These are phyloP conservation scores for Neurospora sp. DNA, from an alignment of 2,329 filamentous ascomycete species.

Conservation along the genomic window DNA sequence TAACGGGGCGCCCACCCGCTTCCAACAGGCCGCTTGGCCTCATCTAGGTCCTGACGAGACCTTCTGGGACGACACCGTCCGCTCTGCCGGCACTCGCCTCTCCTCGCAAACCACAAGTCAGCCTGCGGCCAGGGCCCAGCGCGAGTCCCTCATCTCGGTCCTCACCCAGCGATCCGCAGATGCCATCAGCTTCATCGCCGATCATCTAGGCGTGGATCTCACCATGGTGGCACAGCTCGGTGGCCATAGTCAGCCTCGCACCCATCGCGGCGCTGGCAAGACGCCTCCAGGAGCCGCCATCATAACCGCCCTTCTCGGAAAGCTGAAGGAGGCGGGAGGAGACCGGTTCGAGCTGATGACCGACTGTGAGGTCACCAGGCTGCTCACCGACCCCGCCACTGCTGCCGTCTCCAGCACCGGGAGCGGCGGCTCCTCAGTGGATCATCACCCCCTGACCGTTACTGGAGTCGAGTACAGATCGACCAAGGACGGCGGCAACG, in stretches of 20 bases:
- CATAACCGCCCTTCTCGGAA: conserved; percentile 41
- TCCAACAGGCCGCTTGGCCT: conserved; percentile 31
- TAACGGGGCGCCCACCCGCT: conserved; percentile 50
- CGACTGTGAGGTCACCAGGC: conserved; percentile 40
- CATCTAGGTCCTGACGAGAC: conserved; percentile 18
- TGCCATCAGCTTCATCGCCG: conserved; percentile 47
- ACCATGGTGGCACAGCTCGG: conserved; percentile 49
- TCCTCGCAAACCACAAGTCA: conserved; percentile 8
- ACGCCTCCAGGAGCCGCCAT: conserved; percentile 51
- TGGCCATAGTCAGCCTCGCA: conserved; percentile 46
- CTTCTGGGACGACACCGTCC: conserved; percentile 47
- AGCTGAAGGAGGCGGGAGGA: conserved; percentile 35
- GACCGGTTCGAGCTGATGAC: conserved; percentile 40
- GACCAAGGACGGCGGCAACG: conserved; percentile 6
- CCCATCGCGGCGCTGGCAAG: conserved; percentile 46
- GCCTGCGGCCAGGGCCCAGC: conserved; percentile 20
- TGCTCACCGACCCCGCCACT: conserved; percentile 24
- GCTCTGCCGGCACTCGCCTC: conserved; percentile 41
- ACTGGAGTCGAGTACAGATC: conserved; percentile 41
- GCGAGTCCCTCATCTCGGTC: conserved; percentile 35
- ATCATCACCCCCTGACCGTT: conserved; percentile 21
- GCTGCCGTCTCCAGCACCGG: background rate
- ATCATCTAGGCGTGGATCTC: conserved; percentile 47
- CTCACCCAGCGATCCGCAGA: conserved; percentile 37
- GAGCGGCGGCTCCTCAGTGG: conserved; percentile 9